A percentile compares a stretch with the other conserved stretches of the same genome.
Evolutionary conservation across 257 asterid genomes (phyloP).

Genomic region (Linderniella brevidens): DNA sequence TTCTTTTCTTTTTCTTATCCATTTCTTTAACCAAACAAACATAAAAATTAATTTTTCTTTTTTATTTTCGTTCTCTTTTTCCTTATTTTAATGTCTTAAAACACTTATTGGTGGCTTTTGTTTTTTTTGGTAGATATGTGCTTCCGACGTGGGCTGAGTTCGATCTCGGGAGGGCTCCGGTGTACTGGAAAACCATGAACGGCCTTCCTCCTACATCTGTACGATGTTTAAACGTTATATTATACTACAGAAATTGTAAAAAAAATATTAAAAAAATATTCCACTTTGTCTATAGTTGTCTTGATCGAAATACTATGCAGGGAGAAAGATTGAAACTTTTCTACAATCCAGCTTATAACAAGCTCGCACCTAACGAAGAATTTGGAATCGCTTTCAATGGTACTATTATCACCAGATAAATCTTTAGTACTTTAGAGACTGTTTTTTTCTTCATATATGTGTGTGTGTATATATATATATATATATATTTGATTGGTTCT

Average conservation of each 20-base stretch:
- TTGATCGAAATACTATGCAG: slow-evolving; percentile 17
- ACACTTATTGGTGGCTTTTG: too few relatives aligned
- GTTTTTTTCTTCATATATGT: too few relatives aligned
- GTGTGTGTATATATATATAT: too few relatives aligned
- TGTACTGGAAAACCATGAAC: slow-evolving; percentile 86
- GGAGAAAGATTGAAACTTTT: slow-evolving; percentile 60
- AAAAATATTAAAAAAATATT: neutral
- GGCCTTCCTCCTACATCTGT: slow-evolving; percentile 85
- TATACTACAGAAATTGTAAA: too few relatives aligned
- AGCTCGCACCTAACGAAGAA: slow-evolving; percentile 41
- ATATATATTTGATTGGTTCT: too few relatives aligned
- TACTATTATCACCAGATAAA: too few relatives aligned
- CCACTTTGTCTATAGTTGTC: neutral
- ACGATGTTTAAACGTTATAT: slow-evolving; percentile 15
- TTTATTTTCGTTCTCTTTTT: too few relatives aligned
- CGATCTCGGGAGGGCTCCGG: slow-evolving; percentile 75
- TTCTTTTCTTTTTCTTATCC: too few relatives aligned
- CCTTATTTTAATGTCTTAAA: too few relatives aligned
- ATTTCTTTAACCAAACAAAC: too few relatives aligned
- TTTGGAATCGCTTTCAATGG: slow-evolving; percentile 76
- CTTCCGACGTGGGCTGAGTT: slow-evolving; percentile 84
- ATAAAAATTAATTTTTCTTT: too few relatives aligned
- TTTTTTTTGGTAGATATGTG: slow-evolving; percentile 42
- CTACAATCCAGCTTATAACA: slow-evolving; percentile 66
- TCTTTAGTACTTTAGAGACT: too few relatives aligned